phyloP scores from a whole-genome alignment of 306 rosid genomes.

The Arachis hypogaea region DNA sequence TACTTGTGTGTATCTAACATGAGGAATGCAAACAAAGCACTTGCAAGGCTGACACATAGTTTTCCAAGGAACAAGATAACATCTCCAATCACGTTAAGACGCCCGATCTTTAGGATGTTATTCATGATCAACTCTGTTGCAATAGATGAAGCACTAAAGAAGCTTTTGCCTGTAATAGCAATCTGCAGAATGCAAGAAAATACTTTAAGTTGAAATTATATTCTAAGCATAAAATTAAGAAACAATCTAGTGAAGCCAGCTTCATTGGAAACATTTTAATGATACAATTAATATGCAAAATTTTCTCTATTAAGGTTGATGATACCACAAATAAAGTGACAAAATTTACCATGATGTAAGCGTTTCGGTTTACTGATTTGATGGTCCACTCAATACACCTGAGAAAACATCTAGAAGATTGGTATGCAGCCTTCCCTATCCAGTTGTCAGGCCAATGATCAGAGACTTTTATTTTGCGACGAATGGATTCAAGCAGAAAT shows the following conservation, averaged over 20 bases:
- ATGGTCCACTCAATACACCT: conserved; percentile 85
- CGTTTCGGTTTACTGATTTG: conserved; percentile 92
- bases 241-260: not conserved
- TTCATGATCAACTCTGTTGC: conserved; percentile 87
- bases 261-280: not conserved
- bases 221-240: not conserved
- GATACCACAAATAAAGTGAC: conserved; percentile 6
- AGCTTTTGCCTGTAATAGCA: conserved; percentile 86
- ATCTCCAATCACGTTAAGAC: conserved; percentile 94
- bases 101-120: conserved; percentile 89
- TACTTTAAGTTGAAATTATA: not conserved
- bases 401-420: conserved; percentile 63
- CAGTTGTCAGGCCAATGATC: conserved; percentile 59
- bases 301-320: no score
- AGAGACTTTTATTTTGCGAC: conserved; percentile 76
- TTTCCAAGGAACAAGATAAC: conserved; percentile 94
- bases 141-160: conserved; percentile 74
- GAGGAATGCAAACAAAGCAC: conserved; percentile 88
- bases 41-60: conserved; percentile 77
- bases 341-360: conserved; percentile 85
- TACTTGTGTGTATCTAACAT: conserved; percentile 74
- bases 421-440: conserved; percentile 67
- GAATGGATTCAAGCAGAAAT: conserved; percentile 86
- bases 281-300: not conserved
- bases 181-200: conserved; percentile 60